Base-by-base conservation (phyloP, 441 rosid genomes). In the Pelargonium cotyledonis region DNA sequence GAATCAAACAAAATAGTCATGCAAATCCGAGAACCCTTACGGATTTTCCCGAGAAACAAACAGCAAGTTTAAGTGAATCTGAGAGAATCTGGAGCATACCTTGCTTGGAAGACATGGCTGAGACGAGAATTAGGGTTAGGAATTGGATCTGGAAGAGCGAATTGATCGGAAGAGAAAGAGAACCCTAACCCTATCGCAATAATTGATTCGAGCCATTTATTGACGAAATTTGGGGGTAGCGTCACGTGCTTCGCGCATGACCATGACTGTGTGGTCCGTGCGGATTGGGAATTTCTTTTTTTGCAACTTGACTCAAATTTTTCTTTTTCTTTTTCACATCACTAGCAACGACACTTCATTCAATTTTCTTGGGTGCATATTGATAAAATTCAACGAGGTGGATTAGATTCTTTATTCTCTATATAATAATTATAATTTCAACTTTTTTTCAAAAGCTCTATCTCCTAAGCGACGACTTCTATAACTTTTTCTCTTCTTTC, bases 61-160 rank as follows among this genome's bases (percentile, higher is more conserved):
- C 55, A 47, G 1, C 55, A 44, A 44, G 11, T 44, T 44, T 44
- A 6, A 1, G 49, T 12, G 8, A 9, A 44, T 12, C 8, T 12
- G 49, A 44, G 12, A 44, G 11, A 1, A 8, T 44, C 49, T 8
- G 55, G 15, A 23, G 10, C 65, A 10, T 55, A 89, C 98, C 96
- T 87, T 89, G 98, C 83, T 88, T 92, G 79, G 26, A 23, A 23
- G 97, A 89, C 57, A 92, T 92, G 78, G 74, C 73, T 74, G 26
- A 31, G 23, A 31, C 21, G 73, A 70, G 72, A 80, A 57, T 74
- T 80, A 77, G 83, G 81, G 65, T 61, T 69, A 23, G 26, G 26
- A 23, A 2, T 23, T 23, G 26, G 26, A 23, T 23, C 26, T 66
- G 79, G 70, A n/a, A 2, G 55, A 47, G 11, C 15, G 11, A 47